phyloP scores from a whole-genome alignment of 2,329 filamentous ascomycete species.

The Sporothrix brunneoviolacea region DNA sequence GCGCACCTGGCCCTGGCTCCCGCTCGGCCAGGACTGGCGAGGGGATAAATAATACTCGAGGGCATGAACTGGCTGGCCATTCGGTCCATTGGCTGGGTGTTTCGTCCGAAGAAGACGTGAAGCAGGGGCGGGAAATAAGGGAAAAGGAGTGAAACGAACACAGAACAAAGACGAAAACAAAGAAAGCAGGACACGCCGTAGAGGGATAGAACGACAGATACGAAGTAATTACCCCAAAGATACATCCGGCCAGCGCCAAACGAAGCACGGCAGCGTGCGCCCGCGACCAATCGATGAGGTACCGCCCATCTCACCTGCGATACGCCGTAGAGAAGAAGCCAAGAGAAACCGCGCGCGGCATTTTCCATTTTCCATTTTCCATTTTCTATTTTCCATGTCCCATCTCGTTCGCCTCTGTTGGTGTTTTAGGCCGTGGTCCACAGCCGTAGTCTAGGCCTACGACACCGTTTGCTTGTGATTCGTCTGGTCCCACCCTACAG shows the following conservation, averaged over 20 bases:
- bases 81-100: slow-evolving; percentile 2
- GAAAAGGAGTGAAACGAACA: background rate
- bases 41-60: background rate
- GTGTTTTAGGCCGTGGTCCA: no score
- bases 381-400: no score
- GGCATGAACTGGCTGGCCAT: background rate
- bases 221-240: no score
- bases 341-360: slow-evolving; percentile 1
- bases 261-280: slow-evolving; percentile 2
- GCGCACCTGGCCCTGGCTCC: no score
- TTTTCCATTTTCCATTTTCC: background rate
- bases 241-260: slow-evolving; percentile 1
- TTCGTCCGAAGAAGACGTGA: slow-evolving; percentile 2
- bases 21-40: no score
- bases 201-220: no score
- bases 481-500: no score
- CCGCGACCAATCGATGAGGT: background rate
- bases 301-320: no score
- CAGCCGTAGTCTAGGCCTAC: no score
- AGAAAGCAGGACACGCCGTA: background rate
- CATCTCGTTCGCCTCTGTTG: no score
- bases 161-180: background rate
- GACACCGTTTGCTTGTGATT: no score
- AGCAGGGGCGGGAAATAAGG: background rate
- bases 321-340: no score